phyloP scores from a whole-genome alignment of 495 filamentous ascomycete species.

The Delitschia confertaspora region DNA sequence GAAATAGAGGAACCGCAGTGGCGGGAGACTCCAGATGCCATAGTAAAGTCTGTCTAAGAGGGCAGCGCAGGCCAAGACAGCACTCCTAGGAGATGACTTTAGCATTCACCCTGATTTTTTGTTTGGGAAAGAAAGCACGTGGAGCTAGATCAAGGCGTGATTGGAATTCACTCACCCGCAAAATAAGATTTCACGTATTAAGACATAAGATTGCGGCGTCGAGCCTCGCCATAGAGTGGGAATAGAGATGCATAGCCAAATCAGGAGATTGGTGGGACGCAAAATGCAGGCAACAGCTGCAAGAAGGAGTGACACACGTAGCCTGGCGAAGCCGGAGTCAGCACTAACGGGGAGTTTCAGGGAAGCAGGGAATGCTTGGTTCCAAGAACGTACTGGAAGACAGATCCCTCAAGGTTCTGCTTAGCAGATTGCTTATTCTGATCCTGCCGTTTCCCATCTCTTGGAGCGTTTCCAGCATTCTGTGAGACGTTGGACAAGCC shows the following conservation, averaged over 20 bases:
- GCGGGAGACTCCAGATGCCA: constrained; percentile 80
- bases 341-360: constrained; percentile 11
- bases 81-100: constrained; percentile 33
- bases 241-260: constrained; percentile 60
- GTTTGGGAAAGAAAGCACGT: no score
- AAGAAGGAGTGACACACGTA: constrained; percentile 61
- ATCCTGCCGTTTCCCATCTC: constrained; percentile 20
- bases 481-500: not conserved
- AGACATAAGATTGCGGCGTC: constrained; percentile 40
- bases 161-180: constrained; percentile 51
- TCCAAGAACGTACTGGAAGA: constrained; percentile 10
- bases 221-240: constrained; percentile 42
- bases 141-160: not conserved
- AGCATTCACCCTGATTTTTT: no score
- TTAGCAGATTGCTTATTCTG: constrained; percentile 3
- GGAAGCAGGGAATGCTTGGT: constrained; percentile 2
- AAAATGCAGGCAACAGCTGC: constrained; percentile 80
- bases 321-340: constrained; percentile 32
- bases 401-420: constrained; percentile 6
- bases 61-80: constrained; percentile 52
- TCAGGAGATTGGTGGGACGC: constrained; percentile 79
- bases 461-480: constrained; percentile 5
- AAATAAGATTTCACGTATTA: constrained; percentile 52
- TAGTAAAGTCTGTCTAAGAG: constrained; percentile 77
- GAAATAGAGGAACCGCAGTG: constrained; percentile 81